Conservation (phyloP, 306 rosid genomes). For the Lathyrus sativus region DNA sequence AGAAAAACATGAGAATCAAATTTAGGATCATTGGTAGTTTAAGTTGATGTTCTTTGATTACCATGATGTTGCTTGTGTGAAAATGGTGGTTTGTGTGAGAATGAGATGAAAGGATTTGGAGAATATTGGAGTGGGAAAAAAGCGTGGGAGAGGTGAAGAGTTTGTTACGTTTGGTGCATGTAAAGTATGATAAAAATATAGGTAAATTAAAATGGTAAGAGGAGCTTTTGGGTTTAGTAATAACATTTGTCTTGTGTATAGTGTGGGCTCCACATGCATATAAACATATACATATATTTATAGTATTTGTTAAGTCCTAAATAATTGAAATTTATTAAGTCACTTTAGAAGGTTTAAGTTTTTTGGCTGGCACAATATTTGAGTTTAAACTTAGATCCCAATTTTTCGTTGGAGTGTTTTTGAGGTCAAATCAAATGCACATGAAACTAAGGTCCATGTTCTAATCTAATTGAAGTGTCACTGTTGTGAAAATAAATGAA, state of each 20-base stretch:
- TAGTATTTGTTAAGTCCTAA: background rate
- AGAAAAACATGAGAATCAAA: conserved; percentile 37
- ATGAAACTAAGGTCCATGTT: background rate
- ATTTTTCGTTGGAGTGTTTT: background rate
- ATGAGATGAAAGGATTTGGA: conserved; percentile 1
- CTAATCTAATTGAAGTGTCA: background rate
- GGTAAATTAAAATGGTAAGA: conserved; percentile 5
- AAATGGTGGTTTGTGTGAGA: too few species aligned
- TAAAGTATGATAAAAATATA: conserved; percentile 25
- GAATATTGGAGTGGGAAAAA: background rate
- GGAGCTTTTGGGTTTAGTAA: background rate
- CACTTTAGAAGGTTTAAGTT: too few species aligned
- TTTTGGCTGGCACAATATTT: background rate
- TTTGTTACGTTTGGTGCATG: conserved; percentile 60
- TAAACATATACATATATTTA: too few species aligned
- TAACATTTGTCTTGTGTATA: too few species aligned
- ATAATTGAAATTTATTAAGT: too few species aligned
- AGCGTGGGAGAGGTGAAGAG: conserved; percentile 17
- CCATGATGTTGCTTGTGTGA: conserved; percentile 4
- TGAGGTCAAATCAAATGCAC: conserved; percentile 29
- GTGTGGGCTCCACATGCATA: too few species aligned
- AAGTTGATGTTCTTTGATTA: conserved; percentile 33
- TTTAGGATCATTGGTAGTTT: conserved; percentile 29
- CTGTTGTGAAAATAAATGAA: conserved; percentile 29
- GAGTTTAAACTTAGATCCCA: conserved; percentile 9